Evolutionary conservation across 805 yeast species (phyloP).

Genomic region (Cyberlindnera mycetangii): DNA sequence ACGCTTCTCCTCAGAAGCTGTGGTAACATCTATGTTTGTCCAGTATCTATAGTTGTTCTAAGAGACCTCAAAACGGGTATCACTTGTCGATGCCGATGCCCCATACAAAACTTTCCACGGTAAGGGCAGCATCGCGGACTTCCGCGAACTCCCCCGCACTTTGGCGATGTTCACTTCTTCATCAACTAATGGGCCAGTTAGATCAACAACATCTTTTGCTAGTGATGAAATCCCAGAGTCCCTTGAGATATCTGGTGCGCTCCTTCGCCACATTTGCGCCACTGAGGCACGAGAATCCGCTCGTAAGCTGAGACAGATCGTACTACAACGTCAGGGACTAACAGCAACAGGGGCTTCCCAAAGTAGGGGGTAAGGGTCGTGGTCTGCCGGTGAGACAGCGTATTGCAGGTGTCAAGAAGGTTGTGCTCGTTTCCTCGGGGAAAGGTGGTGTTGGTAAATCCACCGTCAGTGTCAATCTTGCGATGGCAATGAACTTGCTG

Average conservation of each 20-base stretch:
- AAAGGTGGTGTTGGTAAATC: slow-evolving; percentile 91
- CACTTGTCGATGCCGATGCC: too few relatives aligned
- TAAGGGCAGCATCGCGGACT: too few relatives aligned
- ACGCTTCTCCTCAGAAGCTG: too few relatives aligned
- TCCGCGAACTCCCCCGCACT: too few relatives aligned
- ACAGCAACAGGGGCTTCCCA: slow-evolving; percentile 22
- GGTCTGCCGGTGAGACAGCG: slow-evolving; percentile 54
- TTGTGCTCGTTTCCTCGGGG: slow-evolving; percentile 69
- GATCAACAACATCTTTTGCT: too few relatives aligned
- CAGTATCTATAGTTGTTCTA: too few relatives aligned
- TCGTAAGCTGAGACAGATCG: slow-evolving; percentile 38
- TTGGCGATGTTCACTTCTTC: too few relatives aligned
- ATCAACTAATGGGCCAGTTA: too few relatives aligned
- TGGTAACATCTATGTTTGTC: too few relatives aligned
- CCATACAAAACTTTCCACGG: too few relatives aligned
- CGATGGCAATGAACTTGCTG: slow-evolving; percentile 51
- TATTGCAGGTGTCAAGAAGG: slow-evolving; percentile 58
- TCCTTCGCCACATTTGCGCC: background rate
- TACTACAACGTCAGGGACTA: background rate
- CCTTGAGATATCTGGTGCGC: background rate
- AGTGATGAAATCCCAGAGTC: too few relatives aligned
- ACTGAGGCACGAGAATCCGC: slow-evolving; percentile 46
- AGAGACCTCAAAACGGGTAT: too few relatives aligned
- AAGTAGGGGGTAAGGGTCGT: slow-evolving; percentile 34
- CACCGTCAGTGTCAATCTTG: slow-evolving; percentile 64